Percentiles rank a stretch among this genome's conserved stretches.
Evolutionary conservation across 768 basidiomycete species (phyloP).

Genomic region (Pleurotus sapidus): DNA sequence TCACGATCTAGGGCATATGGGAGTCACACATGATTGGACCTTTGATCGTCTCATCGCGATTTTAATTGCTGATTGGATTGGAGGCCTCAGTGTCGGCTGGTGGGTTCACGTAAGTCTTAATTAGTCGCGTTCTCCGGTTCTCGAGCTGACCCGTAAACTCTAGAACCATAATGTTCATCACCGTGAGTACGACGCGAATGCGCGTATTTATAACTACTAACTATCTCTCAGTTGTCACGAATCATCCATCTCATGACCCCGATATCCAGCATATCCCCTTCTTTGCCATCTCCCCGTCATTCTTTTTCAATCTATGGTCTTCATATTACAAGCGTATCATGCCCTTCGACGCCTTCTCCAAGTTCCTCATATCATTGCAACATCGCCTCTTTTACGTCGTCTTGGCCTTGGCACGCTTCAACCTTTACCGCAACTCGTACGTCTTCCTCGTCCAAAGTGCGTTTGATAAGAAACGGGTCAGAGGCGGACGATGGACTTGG

Average conservation of each 20-base stretch:
- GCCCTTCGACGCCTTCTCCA: conserved; percentile 69
- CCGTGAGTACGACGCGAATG: conserved; percentile 48
- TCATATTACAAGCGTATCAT: conserved; percentile 93
- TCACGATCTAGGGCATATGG: conserved; percentile 95
- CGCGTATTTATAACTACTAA: conserved; percentile 3
- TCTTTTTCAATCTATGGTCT: conserved; percentile 85
- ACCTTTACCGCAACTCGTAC: conserved; percentile 90
- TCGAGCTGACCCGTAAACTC: not conserved
- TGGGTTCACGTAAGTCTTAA: conserved; percentile 88
- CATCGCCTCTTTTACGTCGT: conserved; percentile 92
- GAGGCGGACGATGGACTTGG: conserved; percentile 77
- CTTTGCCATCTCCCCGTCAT: conserved; percentile 87
- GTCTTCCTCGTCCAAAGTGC: conserved; percentile 64
- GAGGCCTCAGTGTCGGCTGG: conserved; percentile 95
- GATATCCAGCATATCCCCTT: conserved; percentile 91
- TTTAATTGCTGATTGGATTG: conserved; percentile 79
- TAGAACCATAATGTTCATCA: conserved; percentile 97
- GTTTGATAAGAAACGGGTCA: conserved; percentile 58
- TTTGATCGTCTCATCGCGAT: conserved; percentile 79
- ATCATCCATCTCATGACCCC: conserved; percentile 92
- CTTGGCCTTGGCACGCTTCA: conserved; percentile 89
- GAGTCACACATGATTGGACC: conserved; percentile 86
- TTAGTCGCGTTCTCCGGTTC: conserved; percentile 9
- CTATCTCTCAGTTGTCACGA: conserved; percentile 77
- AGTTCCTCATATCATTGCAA: conserved; percentile 69